Conservation (phyloP, 2,329 filamentous ascomycete species). For the Colletotrichum orchidophilum region DNA sequence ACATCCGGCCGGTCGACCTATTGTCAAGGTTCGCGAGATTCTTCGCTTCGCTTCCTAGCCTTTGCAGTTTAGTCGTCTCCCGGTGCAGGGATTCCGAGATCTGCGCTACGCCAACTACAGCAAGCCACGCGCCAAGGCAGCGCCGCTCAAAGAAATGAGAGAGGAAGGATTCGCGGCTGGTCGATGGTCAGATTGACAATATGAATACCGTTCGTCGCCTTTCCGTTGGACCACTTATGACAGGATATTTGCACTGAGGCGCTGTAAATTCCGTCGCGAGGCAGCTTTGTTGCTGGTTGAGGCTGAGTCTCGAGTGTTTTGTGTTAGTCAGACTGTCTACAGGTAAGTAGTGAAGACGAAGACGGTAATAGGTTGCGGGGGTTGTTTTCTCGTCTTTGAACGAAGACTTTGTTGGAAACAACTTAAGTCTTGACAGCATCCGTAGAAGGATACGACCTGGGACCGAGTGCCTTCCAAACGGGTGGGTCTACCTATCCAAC, state of each 20-base stretch:
- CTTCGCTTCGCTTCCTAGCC: background rate
- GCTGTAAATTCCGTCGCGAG: background rate
- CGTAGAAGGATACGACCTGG: background rate
- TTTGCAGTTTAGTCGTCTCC: background rate
- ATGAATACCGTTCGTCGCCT: background rate
- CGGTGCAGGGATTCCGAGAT: constrained; percentile 6
- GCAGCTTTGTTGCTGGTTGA: background rate
- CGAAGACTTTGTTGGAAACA: background rate
- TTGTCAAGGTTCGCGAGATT: background rate
- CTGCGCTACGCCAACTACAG: constrained; percentile 26
- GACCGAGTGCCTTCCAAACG: background rate
- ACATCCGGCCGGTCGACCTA: background rate
- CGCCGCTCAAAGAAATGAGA: constrained; percentile 26
- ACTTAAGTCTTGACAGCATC: background rate
- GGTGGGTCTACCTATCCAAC: background rate
- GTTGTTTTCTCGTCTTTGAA: background rate
- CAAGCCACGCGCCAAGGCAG: constrained; percentile 29
- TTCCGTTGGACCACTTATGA: background rate
- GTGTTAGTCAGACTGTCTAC: background rate
- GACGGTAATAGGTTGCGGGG: background rate
- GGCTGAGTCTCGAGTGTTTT: background rate
- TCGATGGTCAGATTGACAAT: background rate
- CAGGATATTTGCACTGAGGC: background rate
- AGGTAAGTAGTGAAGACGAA: background rate
- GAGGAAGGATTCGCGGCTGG: constrained; percentile 11